These are phyloP conservation scores for Schizochytrium sp. DNA, from an alignment of 108 stramenopile species.

Conservation along the genomic window DNA sequence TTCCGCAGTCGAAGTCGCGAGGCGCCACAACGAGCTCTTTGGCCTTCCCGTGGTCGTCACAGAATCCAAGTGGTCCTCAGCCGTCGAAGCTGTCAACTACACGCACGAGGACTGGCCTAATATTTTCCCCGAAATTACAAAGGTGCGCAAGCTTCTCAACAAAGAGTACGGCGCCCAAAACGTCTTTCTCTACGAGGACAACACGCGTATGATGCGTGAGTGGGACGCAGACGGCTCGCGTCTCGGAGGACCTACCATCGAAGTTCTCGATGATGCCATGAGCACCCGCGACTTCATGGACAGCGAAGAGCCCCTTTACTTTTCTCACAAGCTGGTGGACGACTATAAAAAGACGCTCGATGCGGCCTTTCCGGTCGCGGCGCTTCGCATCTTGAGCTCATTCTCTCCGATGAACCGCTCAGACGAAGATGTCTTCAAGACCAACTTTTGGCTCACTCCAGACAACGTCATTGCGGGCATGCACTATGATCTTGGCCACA, in stretches of 20 bases:
- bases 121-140: not conserved
- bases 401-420: not conserved
- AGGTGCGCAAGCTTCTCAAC: not conserved
- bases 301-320: not conserved
- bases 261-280: not conserved
- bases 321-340: not conserved
- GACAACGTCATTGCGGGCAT: not conserved
- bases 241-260: not conserved
- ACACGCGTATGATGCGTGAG: not conserved
- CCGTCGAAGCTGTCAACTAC: not conserved
- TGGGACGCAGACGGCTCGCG: not conserved
- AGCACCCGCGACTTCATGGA: not conserved
- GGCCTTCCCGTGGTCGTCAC: not conserved
- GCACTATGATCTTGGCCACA: not conserved
- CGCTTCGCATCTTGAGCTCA: not conserved
- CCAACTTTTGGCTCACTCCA: not conserved
- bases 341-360: not conserved
- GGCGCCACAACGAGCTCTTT: not conserved
- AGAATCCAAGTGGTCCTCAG: not conserved
- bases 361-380: not conserved
- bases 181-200: not conserved
- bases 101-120: not conserved
- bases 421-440: not conserved
- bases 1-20: not conserved
- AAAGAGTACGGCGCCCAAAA: not conserved